A percentile compares a stretch with the other conserved stretches of the same genome.
These are phyloP conservation scores for Primulina eburnea DNA, from an alignment of 257 asterid genomes.

Conservation along the genomic window DNA sequence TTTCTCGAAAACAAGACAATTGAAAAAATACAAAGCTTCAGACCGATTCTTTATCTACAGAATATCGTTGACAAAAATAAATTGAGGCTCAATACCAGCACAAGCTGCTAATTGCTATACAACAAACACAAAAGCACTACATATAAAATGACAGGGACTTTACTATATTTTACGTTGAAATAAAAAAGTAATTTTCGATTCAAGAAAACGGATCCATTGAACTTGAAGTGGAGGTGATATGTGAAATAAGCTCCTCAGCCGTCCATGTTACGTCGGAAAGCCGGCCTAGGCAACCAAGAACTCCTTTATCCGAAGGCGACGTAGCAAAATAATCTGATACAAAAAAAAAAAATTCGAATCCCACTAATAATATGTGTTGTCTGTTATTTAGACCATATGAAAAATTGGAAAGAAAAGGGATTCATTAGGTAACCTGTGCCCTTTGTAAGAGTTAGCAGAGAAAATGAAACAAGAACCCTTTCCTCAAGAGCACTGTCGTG, in stretches of 20 bases:
- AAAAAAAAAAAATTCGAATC: background rate
- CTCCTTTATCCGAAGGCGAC: constrained; percentile 28
- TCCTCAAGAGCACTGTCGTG: constrained; percentile 51
- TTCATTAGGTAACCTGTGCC: constrained; percentile 45
- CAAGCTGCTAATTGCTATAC: background rate
- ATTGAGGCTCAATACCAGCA: background rate
- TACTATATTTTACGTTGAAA: too few species aligned
- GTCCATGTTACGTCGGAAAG: constrained; percentile 68
- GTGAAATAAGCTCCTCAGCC: constrained; percentile 55
- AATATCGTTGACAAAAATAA: background rate
- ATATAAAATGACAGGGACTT: background rate
- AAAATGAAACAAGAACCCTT: constrained; percentile 60
- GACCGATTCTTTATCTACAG: background rate
- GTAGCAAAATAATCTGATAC: constrained; percentile 39
- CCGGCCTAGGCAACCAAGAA: constrained; percentile 37
- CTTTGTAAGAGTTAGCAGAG: constrained; percentile 51
- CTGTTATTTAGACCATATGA: background rate
- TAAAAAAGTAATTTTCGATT: background rate
- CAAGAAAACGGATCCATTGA: constrained; percentile 5
- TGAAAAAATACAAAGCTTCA: background rate
- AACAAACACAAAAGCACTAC: background rate
- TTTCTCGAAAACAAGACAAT: background rate
- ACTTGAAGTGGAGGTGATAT: constrained; percentile 27
- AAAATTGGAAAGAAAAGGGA: background rate
- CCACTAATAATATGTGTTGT: background rate